Conservation (phyloP, 1,284 basidiomycete genomes). For the Quambalaria eucalypti region DNA sequence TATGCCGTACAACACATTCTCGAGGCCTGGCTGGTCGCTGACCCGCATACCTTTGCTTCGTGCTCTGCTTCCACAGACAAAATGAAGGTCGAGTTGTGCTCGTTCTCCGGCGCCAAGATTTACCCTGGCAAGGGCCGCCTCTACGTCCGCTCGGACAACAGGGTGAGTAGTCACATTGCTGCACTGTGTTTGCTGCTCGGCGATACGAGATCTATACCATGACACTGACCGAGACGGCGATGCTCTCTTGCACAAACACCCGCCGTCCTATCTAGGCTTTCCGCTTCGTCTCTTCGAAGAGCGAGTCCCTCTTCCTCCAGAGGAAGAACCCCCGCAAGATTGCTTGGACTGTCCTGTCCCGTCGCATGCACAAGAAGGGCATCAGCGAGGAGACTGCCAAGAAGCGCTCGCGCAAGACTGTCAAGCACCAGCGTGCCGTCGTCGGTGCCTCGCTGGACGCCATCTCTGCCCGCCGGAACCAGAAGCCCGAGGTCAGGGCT, state of each 20-base stretch:
- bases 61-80: conserved; percentile 8
- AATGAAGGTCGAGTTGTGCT: conserved; percentile 48
- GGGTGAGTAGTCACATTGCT: conserved; percentile 23
- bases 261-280: conserved; percentile 24
- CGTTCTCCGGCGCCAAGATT: conserved; percentile 47
- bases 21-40: neutral
- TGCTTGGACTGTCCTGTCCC: conserved; percentile 93
- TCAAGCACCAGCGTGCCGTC: conserved; percentile 97
- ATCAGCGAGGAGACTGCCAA: conserved; percentile 96
- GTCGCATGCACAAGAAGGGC: conserved; percentile 99
- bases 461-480: conserved; percentile 72
- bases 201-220: neutral
- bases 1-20: too few relatives aligned
- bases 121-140: conserved; percentile 46
- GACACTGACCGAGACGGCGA: neutral
- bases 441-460: conserved; percentile 87
- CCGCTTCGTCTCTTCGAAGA: conserved; percentile 51
- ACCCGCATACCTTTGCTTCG: neutral
- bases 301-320: conserved; percentile 92
- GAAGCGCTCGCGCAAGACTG: conserved; percentile 92
- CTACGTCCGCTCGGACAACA: conserved; percentile 47
- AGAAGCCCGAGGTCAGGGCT: conserved; percentile 69
- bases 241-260: neutral
- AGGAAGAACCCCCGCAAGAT: conserved; percentile 99
- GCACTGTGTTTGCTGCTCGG: too few relatives aligned